Base-by-base conservation (phyloP, 1,284 basidiomycete genomes). In the Tylopilus sp. region DNA sequence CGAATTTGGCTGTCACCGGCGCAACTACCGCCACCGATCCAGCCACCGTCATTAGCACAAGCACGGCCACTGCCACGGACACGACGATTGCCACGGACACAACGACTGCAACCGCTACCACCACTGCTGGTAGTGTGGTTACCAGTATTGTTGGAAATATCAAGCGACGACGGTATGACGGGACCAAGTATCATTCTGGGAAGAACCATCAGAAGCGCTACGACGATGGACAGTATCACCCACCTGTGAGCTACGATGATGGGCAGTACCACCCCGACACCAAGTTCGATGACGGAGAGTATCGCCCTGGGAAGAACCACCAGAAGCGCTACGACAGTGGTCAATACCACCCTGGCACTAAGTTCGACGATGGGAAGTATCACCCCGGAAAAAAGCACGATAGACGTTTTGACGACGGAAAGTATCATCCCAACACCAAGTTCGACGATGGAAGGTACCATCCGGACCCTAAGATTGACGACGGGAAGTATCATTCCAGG, bases 391-490 rank as follows among this genome's bases (percentile, higher is more conserved):
- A 36, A 26, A 28, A 5, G 5, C 26, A 9, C 3, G 3, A 32
- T n/a, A 45, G 20, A n/a, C 32, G 35, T 35, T 49, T 9, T 9
- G 40, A 49, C 48, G 47, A 33, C 4, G 41, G 41, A 5, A 14
- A 48, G 31, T 56, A 60, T 14, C 50, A 43, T 15, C 37, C 37
- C 14, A 24, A 3, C 2, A 4, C 20, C 6, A 40, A 10, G 4
- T 39, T 5, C 2, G 48, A 57, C 8, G 52, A 61, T 19, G 50
- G 48, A 1, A 9, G 54, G n/a, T 47, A 64, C 43, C 54, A 50
- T 13, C 49, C 42, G 11, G 35, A 45, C 6, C n/a, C 22, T 3
- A 25, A 37, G 5, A 44, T 43, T 7, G 49, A 50, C 26, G 42
- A 50, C 5, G 49, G 48, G 7, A 17, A 51, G 14, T 53, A 47